Evolutionary conservation across 345 rosid species (phyloP).

Genomic region (Murraya koenigii): DNA sequence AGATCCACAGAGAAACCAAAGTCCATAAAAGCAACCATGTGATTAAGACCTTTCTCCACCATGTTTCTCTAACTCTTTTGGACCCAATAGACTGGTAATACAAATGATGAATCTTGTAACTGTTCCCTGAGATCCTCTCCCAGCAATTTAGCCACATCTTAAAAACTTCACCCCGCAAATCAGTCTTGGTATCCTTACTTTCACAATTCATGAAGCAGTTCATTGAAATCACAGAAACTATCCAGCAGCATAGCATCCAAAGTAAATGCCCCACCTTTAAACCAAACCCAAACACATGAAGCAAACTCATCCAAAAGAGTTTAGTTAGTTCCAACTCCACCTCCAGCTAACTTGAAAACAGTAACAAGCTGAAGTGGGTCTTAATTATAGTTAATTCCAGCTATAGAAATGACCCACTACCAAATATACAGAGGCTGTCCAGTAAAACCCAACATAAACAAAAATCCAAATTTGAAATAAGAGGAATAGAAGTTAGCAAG

Average conservation of each 20-base stretch:
- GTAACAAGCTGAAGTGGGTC: slow-evolving; percentile 28
- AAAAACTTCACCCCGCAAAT: slow-evolving; percentile 50
- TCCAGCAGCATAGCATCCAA: slow-evolving; percentile 87
- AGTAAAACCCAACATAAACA: slow-evolving; percentile 40
- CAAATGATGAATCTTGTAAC: slow-evolving; percentile 54
- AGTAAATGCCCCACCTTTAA: slow-evolving; percentile 77
- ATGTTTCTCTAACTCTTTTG: slow-evolving; percentile 46
- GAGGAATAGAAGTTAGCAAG: background rate
- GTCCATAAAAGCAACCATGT: slow-evolving; percentile 64
- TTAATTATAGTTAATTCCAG: slow-evolving; percentile 29
- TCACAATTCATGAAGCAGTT: slow-evolving; percentile 61
- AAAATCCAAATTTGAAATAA: slow-evolving; percentile 26
- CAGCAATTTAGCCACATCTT: slow-evolving; percentile 56
- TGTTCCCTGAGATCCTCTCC: slow-evolving; percentile 48
- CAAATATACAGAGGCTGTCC: slow-evolving; percentile 41
- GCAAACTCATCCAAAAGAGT: slow-evolving; percentile 70
- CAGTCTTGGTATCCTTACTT: slow-evolving; percentile 43
- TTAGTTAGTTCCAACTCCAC: slow-evolving; percentile 15
- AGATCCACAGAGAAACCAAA: slow-evolving; percentile 44
- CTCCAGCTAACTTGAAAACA: slow-evolving; percentile 32
- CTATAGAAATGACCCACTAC: slow-evolving; percentile 28
- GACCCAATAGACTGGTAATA: slow-evolving; percentile 58
- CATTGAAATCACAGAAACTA: slow-evolving; percentile 53
- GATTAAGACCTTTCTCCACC: slow-evolving; percentile 61
- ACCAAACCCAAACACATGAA: slow-evolving; percentile 74